Base-by-base conservation (phyloP, 139 green algal species). In the Helicosporidium sp. region DNA sequence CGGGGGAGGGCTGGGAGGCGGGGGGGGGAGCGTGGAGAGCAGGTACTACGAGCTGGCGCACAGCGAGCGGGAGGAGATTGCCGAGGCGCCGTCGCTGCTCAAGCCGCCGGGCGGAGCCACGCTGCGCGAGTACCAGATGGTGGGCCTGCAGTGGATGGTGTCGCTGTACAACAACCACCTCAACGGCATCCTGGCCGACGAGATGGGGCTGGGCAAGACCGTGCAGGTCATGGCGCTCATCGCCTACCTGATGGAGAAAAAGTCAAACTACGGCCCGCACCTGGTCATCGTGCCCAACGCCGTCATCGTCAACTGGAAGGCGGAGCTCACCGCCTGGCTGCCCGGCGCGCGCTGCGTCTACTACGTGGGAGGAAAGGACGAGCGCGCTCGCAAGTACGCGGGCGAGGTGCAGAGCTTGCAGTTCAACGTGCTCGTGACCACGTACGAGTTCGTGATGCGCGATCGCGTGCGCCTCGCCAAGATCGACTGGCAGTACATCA, bases 401-500 rank as follows among this genome's bases (percentile, higher is more conserved):
- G 18, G 52, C 23, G 64, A 74, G 57, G 79, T 84, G 25, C 44
- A 63, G 49, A 29, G 39, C 16, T 51, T 80, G 55, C 69, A 84
- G 59, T 94, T 97, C 73, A 93, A 98, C 65, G 75, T 98, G 41
- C 66, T 97, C 51, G 78, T 97, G 4, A 97, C 89, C 35, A 95
- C 84, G 8, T 96, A 94, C 63, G 89, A 98, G 52, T 93, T 84
- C 55, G 75, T 93, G 48, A 98, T 98, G 88, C 66, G 80, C 26
- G 83, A 95, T 61, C 54, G 74, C 23, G 42, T 63, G 26, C 62
- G 62, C 25, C 64, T 85, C 15, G 52, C 47, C 23, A 83, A 85
- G 63, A 43, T 94, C 27, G 69, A 84, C 17, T 94, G 85, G 85
- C 76, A 84, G 66, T 94, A 94, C 72, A 85, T 97, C 60, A 77